Evolutionary conservation across 2,329 filamentous ascomycete species (phyloP).

Genomic region (Thielaviopsis cerberus): DNA sequence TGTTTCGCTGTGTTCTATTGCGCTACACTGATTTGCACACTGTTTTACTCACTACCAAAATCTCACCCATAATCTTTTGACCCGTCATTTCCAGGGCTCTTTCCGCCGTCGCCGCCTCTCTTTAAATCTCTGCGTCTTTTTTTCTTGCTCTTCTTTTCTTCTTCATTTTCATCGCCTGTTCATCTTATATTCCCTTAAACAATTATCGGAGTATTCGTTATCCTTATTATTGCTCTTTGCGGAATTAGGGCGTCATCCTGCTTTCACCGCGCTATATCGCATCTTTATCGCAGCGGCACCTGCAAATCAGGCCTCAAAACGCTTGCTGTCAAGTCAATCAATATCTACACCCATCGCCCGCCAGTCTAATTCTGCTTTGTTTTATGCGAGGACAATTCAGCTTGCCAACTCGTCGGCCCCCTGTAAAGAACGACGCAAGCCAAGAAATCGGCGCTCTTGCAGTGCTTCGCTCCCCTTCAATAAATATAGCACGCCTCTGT

Average conservation of each 20-base stretch:
- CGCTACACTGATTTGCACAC: background rate
- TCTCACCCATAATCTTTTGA: background rate
- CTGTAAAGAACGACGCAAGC: background rate
- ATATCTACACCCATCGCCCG: background rate
- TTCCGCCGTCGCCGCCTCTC: background rate
- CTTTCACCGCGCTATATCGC: background rate
- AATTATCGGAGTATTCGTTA: background rate
- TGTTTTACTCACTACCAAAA: background rate
- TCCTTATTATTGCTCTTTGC: background rate
- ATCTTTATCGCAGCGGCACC: background rate
- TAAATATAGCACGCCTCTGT: background rate
- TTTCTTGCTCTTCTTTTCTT: background rate
- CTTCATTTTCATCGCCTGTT: background rate
- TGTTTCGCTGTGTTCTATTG: no score
- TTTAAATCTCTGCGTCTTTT: background rate
- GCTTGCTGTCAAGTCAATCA: background rate
- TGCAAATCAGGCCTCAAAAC: background rate
- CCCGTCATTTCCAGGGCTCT: background rate
- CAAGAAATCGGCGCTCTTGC: background rate
- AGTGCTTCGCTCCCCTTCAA: background rate
- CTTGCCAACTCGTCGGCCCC: background rate
- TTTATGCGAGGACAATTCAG: background rate
- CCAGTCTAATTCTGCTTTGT: background rate
- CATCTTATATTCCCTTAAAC: background rate
- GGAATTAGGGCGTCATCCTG: background rate